Conservation (phyloP, 371 early-diverging fungal genomes). For the Rhizopus microsporus region DNA sequence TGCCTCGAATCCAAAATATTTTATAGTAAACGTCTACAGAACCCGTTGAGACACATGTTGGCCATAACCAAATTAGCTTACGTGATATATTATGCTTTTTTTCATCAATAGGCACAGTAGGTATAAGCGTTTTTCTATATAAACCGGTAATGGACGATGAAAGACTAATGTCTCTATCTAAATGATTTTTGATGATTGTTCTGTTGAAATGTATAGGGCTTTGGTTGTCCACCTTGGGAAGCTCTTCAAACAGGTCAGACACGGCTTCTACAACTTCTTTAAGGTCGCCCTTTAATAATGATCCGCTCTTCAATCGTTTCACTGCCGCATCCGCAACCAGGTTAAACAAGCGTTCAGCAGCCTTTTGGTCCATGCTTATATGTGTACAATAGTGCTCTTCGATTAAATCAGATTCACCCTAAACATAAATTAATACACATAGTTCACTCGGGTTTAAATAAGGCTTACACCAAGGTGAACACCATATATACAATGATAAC, state of each 20-base stretch:
- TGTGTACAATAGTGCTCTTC: conserved; percentile 59
- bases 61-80: conserved; percentile 16
- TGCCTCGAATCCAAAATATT: conserved; percentile 67
- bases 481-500: conserved; percentile 71
- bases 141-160: conserved; percentile 17
- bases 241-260: conserved; percentile 51
- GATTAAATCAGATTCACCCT: conserved; percentile 56
- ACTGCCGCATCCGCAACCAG: conserved; percentile 47
- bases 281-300: conserved; percentile 49
- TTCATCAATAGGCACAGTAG: conserved; percentile 13
- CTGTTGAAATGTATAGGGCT: conserved; percentile 15
- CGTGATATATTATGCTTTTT: conserved; percentile 25
- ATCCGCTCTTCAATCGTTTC: conserved; percentile 39
- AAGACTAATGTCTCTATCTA: conserved; percentile 15
- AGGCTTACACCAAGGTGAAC: conserved; percentile 54
- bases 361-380: conserved; percentile 50
- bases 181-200: conserved; percentile 17
- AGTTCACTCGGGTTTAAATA: not conserved
- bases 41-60: not conserved
- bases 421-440: not conserved
- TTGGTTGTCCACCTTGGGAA: conserved; percentile 45
- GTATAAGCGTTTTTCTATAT: conserved; percentile 20
- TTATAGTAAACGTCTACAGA: conserved; percentile 41
- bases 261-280: conserved; percentile 64
- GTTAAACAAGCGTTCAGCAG: conserved; percentile 56